A percentile compares a stretch with the other conserved stretches of the same genome.
phyloP scores from a whole-genome alignment of 176 grass and related monocot genomes.

The Alloteropsis semialata region DNA sequence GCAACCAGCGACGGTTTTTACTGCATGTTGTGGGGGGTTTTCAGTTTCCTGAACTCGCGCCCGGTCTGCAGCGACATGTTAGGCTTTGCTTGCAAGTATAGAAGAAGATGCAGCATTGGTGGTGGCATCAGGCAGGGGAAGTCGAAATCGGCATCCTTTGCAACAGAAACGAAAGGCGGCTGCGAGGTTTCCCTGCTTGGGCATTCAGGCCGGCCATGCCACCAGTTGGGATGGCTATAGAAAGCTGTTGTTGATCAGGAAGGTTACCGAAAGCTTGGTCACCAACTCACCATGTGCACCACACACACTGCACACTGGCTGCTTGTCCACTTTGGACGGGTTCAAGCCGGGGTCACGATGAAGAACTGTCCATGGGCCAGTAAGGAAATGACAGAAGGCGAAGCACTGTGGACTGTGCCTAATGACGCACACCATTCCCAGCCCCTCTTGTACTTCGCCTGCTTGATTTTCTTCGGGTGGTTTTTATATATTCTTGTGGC shows the following conservation, averaged over 20 bases:
- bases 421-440: background rate
- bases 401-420: background rate
- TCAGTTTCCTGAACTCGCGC: background rate
- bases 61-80: background rate
- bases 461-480: background rate
- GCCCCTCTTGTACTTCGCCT: background rate
- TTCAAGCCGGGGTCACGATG: background rate
- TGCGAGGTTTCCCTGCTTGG: background rate
- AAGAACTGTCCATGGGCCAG: background rate
- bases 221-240: background rate
- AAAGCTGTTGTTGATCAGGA: background rate
- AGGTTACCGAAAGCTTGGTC: background rate
- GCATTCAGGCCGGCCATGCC: background rate
- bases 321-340: background rate
- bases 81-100: background rate
- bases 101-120: background rate
- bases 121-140: background rate
- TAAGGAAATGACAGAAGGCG: background rate
- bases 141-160: background rate
- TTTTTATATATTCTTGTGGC: background rate
- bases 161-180: conserved; percentile 12
- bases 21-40: background rate
- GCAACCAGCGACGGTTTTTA: background rate
- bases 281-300: background rate
- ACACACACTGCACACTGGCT: background rate